Evolutionary conservation across 495 filamentous ascomycete species (phyloP).

Genomic region (Delitschia confertaspora): DNA sequence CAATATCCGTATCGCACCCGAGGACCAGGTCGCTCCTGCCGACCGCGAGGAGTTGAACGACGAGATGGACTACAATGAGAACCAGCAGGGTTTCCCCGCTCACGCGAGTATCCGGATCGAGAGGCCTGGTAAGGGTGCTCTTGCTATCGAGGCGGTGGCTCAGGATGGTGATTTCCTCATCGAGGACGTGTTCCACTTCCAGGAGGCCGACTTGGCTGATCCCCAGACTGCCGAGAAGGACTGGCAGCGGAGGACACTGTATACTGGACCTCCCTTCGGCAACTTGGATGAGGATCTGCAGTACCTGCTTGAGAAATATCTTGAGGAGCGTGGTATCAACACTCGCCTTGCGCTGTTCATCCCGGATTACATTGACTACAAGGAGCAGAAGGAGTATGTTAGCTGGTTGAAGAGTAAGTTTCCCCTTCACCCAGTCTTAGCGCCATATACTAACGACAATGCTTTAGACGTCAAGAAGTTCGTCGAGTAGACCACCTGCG

Average conservation of each 20-base stretch:
- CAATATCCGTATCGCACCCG: conserved; percentile 47
- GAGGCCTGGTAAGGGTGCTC: conserved; percentile 70
- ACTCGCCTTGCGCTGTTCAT: conserved; percentile 80
- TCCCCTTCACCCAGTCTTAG: not conserved
- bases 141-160: conserved; percentile 77
- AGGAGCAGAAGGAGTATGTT: conserved; percentile 98
- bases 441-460: not conserved
- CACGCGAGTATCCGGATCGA: conserved; percentile 80
- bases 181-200: conserved; percentile 84
- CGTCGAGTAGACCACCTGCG: too few species aligned
- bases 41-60: conserved; percentile 45
- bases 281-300: conserved; percentile 95
- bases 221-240: conserved; percentile 57
- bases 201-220: conserved; percentile 60
- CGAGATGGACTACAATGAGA: conserved; percentile 36
- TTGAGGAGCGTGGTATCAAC: conserved; percentile 90
- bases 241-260: conserved; percentile 62
- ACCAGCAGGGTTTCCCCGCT: conserved; percentile 58
- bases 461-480: conserved; percentile 21
- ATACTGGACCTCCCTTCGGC: conserved; percentile 85
- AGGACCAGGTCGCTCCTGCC: conserved; percentile 50
- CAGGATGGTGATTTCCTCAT: conserved; percentile 83
- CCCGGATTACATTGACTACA: conserved; percentile 93
- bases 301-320: conserved; percentile 79
- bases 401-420: conserved; percentile 72